A percentile compares a stretch with the other conserved stretches of the same genome.
Conservation (phyloP, 257 asterid genomes). For the Solanum tarapatanum region DNA sequence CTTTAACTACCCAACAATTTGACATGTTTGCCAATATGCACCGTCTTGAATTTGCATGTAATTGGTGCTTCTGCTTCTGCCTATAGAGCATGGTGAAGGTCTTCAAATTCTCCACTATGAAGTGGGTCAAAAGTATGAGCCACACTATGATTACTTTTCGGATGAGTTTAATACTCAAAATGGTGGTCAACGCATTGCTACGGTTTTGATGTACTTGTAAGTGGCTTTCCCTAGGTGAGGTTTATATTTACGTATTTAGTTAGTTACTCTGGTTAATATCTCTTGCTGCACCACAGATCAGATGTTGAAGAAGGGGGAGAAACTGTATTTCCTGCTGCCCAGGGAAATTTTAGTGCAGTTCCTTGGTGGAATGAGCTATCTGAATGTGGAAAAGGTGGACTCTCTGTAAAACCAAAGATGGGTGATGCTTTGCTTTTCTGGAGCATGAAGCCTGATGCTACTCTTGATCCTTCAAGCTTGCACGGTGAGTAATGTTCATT, state of each 20-base stretch:
- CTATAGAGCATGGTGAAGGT: conserved; percentile 91
- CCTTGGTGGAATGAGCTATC: conserved; percentile 97
- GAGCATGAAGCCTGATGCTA: conserved; percentile 96
- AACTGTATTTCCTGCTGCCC: conserved; percentile 93
- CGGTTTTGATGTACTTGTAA: conserved; percentile 95
- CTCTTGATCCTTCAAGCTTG: conserved; percentile 87
- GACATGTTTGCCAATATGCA: neutral
- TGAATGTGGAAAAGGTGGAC: conserved; percentile 90
- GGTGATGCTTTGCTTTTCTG: conserved; percentile 98
- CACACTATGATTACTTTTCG: conserved; percentile 84
- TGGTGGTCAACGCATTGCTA: conserved; percentile 97
- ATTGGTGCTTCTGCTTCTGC: conserved; percentile 5
- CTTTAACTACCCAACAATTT: neutral
- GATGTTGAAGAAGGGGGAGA: conserved; percentile 99
- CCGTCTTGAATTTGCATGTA: neutral
- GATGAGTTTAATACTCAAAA: conserved; percentile 80
- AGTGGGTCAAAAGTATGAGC: conserved; percentile 95
- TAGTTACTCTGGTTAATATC: neutral
- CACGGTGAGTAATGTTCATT: conserved; percentile 54
- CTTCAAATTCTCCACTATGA: conserved; percentile 94
- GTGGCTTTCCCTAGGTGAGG: conserved; percentile 17
- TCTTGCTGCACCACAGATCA: conserved; percentile 38
- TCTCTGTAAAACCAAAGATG: conserved; percentile 86
- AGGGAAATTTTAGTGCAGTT: conserved; percentile 66
- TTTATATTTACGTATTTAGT: neutral